Conservation (phyloP, 768 basidiomycete genomes). For the Coprinopsis sp. region DNA sequence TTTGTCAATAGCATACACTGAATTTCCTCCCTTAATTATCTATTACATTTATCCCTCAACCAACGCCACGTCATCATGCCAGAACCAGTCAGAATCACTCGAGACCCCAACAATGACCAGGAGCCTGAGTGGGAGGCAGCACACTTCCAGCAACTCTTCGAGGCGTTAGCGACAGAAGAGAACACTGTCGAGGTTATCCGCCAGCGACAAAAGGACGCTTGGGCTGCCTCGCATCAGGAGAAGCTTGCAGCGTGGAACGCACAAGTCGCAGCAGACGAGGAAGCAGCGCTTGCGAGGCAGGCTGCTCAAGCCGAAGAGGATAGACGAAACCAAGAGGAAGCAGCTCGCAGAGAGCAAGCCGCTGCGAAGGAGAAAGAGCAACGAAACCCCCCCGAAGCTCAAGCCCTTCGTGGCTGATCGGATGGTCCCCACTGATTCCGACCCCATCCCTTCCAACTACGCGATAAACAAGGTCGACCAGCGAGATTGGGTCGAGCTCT, state of each 20-base stretch:
- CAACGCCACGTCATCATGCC: not conserved
- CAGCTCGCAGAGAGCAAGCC: not conserved
- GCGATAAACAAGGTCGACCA: conserved; percentile 10
- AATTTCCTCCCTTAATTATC: not conserved
- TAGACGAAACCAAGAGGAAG: not conserved
- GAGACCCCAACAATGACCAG: conserved; percentile 4
- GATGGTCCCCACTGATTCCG: not conserved
- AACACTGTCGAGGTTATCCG: not conserved
- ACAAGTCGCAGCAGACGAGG: not conserved
- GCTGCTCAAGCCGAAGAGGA: not conserved
- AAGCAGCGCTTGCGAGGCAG: not conserved
- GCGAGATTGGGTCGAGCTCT: conserved; percentile 10
- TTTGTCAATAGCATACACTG: not conserved
- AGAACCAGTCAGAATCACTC: not conserved
- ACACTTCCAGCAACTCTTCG: not conserved
- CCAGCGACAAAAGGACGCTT: not conserved
- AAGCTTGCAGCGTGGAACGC: not conserved
- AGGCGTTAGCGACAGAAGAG: not conserved
- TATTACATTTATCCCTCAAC: not conserved
- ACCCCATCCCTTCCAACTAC: not conserved
- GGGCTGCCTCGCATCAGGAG: not conserved
- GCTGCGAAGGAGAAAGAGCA: conserved; percentile 7
- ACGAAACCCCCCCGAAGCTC: too few species aligned
- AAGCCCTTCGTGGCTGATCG: conserved; percentile 2
- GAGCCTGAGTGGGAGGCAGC: conserved; percentile 6